Evolutionary conservation across 2,329 filamentous ascomycete genomes (phyloP).

Genomic region (Alternaria solani): DNA sequence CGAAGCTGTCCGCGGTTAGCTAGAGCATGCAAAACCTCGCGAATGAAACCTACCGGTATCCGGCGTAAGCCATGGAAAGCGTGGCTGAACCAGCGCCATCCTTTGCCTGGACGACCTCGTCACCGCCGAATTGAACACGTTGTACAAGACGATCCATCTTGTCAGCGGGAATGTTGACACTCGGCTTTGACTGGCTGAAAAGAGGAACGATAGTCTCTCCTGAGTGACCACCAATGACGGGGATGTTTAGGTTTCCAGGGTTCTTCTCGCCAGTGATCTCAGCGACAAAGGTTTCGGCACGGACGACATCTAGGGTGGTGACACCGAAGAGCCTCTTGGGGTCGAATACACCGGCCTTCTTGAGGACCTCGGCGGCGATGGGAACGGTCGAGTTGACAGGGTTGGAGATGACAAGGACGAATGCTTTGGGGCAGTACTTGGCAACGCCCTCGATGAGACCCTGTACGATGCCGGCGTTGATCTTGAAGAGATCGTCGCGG

Average conservation of each 20-base stretch:
- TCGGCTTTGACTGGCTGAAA: conserved; percentile 87
- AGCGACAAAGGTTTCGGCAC: conserved; percentile 95
- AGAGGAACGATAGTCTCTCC: conserved; percentile 98
- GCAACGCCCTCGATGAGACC: conserved; percentile 88
- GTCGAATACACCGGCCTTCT: conserved; percentile 92
- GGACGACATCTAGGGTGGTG: conserved; percentile 97
- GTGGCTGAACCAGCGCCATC: conserved; percentile 89
- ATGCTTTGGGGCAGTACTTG: conserved; percentile 89
- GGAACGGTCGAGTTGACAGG: conserved; percentile 99
- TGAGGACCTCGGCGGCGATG: conserved; percentile 96
- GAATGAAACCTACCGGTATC: conserved; percentile 64
- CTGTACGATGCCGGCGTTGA: conserved; percentile 98
- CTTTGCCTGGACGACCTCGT: conserved; percentile 96
- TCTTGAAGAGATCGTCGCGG: conserved; percentile 99
- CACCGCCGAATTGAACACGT: conserved; percentile 96
- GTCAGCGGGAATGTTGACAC: conserved; percentile 82
- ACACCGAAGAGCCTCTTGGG: conserved; percentile 96
- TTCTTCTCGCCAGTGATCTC: conserved; percentile 83
- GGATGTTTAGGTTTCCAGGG: conserved; percentile 82
- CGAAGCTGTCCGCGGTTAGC: conserved; percentile 66
- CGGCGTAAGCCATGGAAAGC: conserved; percentile 94
- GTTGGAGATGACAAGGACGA: conserved; percentile 97
- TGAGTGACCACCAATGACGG: conserved; percentile 96
- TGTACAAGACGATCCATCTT: conserved; percentile 91
- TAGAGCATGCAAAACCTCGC: background rate